These are phyloP conservation scores for Biscogniauxia mediterranea DNA, from an alignment of 2,329 filamentous ascomycete species.

Conservation along the genomic window DNA sequence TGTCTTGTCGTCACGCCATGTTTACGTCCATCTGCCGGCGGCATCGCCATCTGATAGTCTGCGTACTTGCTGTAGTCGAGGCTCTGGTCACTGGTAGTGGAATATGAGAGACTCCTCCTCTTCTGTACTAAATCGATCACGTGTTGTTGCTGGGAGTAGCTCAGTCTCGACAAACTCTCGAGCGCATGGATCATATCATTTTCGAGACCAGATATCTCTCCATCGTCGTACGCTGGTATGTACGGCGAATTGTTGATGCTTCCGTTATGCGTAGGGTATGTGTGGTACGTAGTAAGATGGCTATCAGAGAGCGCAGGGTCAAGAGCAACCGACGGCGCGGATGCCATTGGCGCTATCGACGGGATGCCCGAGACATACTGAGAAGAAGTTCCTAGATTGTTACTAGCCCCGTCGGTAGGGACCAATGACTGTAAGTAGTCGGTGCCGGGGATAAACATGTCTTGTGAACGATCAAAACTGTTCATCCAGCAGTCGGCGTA, in stretches of 20 bases:
- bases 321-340: slow-evolving; percentile 21
- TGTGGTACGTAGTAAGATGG: slow-evolving; percentile 11
- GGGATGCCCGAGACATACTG: slow-evolving; percentile 19
- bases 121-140: slow-evolving; percentile 23
- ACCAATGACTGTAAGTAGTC: slow-evolving; percentile 18
- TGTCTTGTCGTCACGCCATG: not conserved
- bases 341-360: slow-evolving; percentile 19
- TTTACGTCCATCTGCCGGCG: not conserved
- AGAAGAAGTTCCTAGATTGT: slow-evolving; percentile 14
- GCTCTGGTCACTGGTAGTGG: slow-evolving; percentile 11
- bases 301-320: slow-evolving; percentile 15
- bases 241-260: slow-evolving; percentile 9
- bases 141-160: slow-evolving; percentile 25
- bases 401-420: slow-evolving; percentile 9
- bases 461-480: slow-evolving; percentile 17
- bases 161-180: slow-evolving; percentile 24
- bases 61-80: slow-evolving; percentile 16
- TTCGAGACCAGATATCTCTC: slow-evolving; percentile 17
- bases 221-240: slow-evolving; percentile 12
- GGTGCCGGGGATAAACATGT: slow-evolving; percentile 14
- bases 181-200: slow-evolving; percentile 24
- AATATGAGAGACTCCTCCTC: slow-evolving; percentile 17
- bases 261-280: slow-evolving; percentile 12
- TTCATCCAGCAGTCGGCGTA: slow-evolving; percentile 22
- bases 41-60: slow-evolving; percentile 15